Evolutionary conservation across 768 basidiomycete genomes (phyloP).

Genomic region (Suillus variegatus): DNA sequence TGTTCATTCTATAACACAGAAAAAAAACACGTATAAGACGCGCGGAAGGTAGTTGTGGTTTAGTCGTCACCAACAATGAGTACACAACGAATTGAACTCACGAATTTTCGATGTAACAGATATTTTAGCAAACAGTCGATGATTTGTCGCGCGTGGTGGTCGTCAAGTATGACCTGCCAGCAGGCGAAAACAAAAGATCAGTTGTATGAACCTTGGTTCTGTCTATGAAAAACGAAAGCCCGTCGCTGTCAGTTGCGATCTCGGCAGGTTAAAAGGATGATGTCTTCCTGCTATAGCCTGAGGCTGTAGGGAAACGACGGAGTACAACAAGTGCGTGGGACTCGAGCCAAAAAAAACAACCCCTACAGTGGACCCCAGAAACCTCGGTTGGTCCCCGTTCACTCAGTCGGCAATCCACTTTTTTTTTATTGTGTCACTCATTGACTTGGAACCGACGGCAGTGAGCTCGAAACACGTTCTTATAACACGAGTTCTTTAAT

Average conservation of each 20-base stretch:
- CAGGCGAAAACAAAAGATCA: conserved; percentile 67
- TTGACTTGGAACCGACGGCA: neutral
- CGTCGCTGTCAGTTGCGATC: conserved; percentile 40
- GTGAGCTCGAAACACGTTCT: neutral
- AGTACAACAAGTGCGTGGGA: conserved; percentile 34
- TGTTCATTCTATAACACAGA: conserved; percentile 78
- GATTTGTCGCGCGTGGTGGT: conserved; percentile 71
- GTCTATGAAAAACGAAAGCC: conserved; percentile 40
- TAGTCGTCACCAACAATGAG: conserved; percentile 7
- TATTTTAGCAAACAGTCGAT: conserved; percentile 51
- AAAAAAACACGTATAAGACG: conserved; percentile 5
- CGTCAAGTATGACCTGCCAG: conserved; percentile 91
- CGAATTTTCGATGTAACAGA: conserved; percentile 41
- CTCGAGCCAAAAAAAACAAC: conserved; percentile 30
- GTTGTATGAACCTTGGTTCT: conserved; percentile 43
- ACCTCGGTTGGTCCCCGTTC: conserved; percentile 18
- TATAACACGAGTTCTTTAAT: neutral
- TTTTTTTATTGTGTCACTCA: neutral
- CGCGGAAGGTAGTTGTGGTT: neutral
- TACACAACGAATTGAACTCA: conserved; percentile 34
- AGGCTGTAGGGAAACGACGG: conserved; percentile 41
- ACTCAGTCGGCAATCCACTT: conserved; percentile 14
- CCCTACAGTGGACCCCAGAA: conserved; percentile 28
- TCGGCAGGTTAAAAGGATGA: conserved; percentile 20
- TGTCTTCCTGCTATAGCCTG: conserved; percentile 35